Evolutionary conservation across 495 filamentous ascomycete species (phyloP).

Genomic region (Neurospora terricola): DNA sequence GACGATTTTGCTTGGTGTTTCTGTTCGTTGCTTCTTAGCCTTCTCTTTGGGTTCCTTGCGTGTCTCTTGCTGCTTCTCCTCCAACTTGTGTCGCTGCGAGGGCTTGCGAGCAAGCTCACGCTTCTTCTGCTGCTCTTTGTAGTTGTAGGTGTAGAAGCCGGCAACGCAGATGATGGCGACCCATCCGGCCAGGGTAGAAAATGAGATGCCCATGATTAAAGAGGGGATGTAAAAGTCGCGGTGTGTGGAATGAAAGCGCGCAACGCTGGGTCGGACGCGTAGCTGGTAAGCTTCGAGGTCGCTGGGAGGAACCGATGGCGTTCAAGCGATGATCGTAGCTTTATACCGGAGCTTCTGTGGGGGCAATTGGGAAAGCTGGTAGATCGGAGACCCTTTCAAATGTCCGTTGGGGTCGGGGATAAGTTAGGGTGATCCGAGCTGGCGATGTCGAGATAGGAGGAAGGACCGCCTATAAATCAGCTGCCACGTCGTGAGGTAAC

Average conservation of each 20-base stretch:
- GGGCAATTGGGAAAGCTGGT: not conserved
- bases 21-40: constrained; percentile 21
- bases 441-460: not conserved
- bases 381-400: not conserved
- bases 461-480: not conserved
- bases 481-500: not conserved
- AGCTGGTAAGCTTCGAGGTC: not conserved
- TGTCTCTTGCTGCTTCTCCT: constrained; percentile 29
- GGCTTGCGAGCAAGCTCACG: constrained; percentile 1
- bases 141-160: constrained; percentile 19
- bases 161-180: constrained; percentile 44
- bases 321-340: not conserved
- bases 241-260: not conserved
- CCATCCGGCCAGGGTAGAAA: constrained; percentile 45
- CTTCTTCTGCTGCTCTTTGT: constrained; percentile 11
- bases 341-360: not conserved
- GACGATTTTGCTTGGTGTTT: constrained; percentile 15
- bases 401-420: not conserved
- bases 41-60: constrained; percentile 25
- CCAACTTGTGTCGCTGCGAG: constrained; percentile 16
- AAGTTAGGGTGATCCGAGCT: not conserved
- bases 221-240: not conserved
- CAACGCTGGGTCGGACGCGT: not conserved
- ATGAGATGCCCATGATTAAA: constrained; percentile 28
- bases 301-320: not conserved